phyloP scores from a whole-genome alignment of 2,329 filamentous ascomycete genomes.

The Penicillium sp. region DNA sequence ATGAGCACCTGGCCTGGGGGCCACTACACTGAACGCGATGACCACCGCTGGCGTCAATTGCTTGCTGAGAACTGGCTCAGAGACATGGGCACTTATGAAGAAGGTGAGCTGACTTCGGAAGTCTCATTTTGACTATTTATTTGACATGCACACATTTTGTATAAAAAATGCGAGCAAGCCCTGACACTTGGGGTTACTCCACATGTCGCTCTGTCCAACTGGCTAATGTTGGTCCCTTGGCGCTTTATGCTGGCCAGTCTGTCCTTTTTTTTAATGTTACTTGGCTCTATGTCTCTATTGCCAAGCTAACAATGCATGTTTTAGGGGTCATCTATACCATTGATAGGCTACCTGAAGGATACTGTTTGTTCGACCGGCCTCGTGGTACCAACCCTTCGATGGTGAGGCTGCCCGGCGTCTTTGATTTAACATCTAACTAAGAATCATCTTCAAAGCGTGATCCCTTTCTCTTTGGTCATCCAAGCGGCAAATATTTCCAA shows the following conservation, averaged over 20 bases:
- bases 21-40: conserved; percentile 28
- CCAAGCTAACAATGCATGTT: background rate
- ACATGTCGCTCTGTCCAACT: background rate
- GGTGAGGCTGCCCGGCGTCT: conserved; percentile 26
- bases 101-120: conserved; percentile 31
- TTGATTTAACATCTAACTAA: background rate
- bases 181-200: background rate
- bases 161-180: too few relatives aligned
- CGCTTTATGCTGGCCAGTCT: background rate
- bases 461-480: conserved; percentile 59
- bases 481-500: conserved; percentile 50
- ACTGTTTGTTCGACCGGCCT: conserved; percentile 51
- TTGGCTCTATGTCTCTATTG: background rate
- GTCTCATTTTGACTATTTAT: background rate
- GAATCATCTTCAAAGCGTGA: conserved; percentile 43
- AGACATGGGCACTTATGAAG: conserved; percentile 38
- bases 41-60: conserved; percentile 48
- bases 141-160: background rate
- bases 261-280: background rate
- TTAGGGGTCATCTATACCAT: conserved; percentile 51
- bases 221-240: background rate
- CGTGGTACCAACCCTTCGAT: conserved; percentile 39
- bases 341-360: conserved; percentile 55
- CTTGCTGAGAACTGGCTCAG: conserved; percentile 52
- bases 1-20: conserved; percentile 37